Percentiles rank a stretch among this genome's conserved stretches.
These are phyloP conservation scores for Globisporangium canariense DNA, from an alignment of 352 stramenopile species.

Conservation along the genomic window DNA sequence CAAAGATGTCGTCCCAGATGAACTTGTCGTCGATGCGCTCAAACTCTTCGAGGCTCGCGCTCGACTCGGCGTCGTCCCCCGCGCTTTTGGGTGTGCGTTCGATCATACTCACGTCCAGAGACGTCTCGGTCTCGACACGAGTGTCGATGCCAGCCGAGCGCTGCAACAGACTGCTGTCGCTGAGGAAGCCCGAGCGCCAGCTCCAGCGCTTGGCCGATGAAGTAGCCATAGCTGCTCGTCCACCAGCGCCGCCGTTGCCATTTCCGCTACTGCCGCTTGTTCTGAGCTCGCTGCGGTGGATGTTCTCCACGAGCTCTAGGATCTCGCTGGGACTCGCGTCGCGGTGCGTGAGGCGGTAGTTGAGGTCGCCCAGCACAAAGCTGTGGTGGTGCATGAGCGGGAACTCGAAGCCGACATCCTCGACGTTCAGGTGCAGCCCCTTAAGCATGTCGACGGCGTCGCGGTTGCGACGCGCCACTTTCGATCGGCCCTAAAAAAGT, in stretches of 20 bases:
- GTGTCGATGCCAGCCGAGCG: neutral
- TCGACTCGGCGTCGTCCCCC: slow-evolving; percentile 6
- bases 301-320: slow-evolving; percentile 55
- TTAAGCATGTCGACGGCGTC: slow-evolving; percentile 73
- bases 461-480: slow-evolving; percentile 70
- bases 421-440: slow-evolving; percentile 72
- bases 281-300: slow-evolving; percentile 31
- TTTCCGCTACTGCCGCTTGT: neutral
- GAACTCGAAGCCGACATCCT: slow-evolving; percentile 85
- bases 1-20: slow-evolving; percentile 59
- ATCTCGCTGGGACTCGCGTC: slow-evolving; percentile 51
- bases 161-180: slow-evolving; percentile 15
- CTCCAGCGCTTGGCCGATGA: slow-evolving; percentile 18
- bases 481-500: slow-evolving; percentile 50
- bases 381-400: slow-evolving; percentile 84
- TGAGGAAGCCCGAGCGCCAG: slow-evolving; percentile 21
- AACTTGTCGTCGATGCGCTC: slow-evolving; percentile 28
- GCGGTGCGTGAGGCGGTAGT: slow-evolving; percentile 80
- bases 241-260: neutral
- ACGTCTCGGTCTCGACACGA: slow-evolving; percentile 10
- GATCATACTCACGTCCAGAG: slow-evolving; percentile 34
- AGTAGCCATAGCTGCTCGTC: neutral
- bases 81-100: slow-evolving; percentile 22
- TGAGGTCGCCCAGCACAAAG: slow-evolving; percentile 89
- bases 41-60: slow-evolving; percentile 25